Conservation (phyloP, 148 eudicot species). For the Spergularia bocconei region DNA sequence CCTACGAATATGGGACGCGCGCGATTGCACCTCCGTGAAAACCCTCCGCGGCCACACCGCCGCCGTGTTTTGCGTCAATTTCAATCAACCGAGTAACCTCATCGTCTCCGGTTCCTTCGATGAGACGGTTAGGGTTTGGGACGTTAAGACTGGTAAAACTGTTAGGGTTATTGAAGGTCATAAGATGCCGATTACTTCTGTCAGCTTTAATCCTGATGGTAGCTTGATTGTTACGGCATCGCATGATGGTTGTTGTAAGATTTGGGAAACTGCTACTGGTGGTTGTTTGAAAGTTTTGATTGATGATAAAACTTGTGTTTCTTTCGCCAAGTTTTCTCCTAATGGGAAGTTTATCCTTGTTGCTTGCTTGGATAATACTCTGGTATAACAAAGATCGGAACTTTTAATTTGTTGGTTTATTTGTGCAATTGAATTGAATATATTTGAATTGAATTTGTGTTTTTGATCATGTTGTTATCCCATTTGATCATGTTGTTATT, state of each 20-base stretch:
- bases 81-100: conserved; percentile 55
- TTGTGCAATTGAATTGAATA: neutral
- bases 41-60: conserved; percentile 67
- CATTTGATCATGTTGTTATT: too few species aligned
- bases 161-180: conserved; percentile 58
- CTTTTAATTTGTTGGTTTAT: neutral
- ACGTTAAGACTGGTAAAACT: conserved; percentile 61
- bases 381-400: neutral
- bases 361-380: conserved; percentile 63
- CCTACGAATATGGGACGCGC: conserved; percentile 84
- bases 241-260: conserved; percentile 84
- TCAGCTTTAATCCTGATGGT: conserved; percentile 77
- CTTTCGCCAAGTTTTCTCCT: conserved; percentile 86
- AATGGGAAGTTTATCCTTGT: conserved; percentile 92
- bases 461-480: too few species aligned
- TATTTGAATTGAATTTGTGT: too few species aligned
- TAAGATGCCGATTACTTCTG: conserved; percentile 74
- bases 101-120: conserved; percentile 90
- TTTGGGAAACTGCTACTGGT: conserved; percentile 74
- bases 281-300: conserved; percentile 56
- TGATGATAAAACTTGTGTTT: conserved; percentile 71
- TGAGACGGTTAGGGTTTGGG: conserved; percentile 88
- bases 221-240: conserved; percentile 74
- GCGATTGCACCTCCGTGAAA: conserved; percentile 55
- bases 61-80: conserved; percentile 78